Evolutionary conservation across 2,329 filamentous ascomycete genomes (phyloP), one percentile per base, ranked within the genome.

Genomic region (Penicillium concentricum): DNA sequence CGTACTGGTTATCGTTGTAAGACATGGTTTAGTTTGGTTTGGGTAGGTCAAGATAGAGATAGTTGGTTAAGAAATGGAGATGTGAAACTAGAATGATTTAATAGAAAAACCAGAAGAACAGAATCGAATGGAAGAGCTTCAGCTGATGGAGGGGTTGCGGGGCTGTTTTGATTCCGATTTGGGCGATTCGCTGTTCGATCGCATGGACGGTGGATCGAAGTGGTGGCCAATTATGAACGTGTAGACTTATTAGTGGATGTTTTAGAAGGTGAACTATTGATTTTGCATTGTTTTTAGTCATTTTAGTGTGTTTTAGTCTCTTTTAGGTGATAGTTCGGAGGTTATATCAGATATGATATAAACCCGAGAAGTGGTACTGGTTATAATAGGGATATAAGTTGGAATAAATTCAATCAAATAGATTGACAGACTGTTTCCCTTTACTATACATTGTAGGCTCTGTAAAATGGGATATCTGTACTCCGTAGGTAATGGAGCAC

Each of bases 1-100:
- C 65, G 58, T 66, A 68, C 37, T 60, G 43, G 35, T 61, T 50
- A 24, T 45, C 46, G 35, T n/a, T 5, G 53, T 55, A 54, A 35
- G 64, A 67, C 68, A 70, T 46, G 43, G 18, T 69, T 32, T n/a
- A 1, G 22, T 1, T 38, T 15, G 22, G 0, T 38, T 15, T 16
- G 32, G 1, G 34, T 7, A 18, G 10, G 13, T 44, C 7, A 13
- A 10, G 12, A 22, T 16, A 22, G 18, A 37, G 34, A 18, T n/a
- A 4, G 9, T 4, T 28, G 7, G 28, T n/a, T 41, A 32, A 6
- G 9, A 45, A 24, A 26, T 26, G 24, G 28, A 28, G 28, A 10
- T n/a, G 13, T 12, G 15, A 35, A 16, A 13, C 13, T 16, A 16
- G 28, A 3, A 4, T 9, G 30, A 13, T 34, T 34, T 46, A 34